Percentiles rank a stretch among this genome's conserved stretches.
phyloP scores from a whole-genome alignment of 1,139 yeast genomes.

The Yamadazyma triangularis region DNA sequence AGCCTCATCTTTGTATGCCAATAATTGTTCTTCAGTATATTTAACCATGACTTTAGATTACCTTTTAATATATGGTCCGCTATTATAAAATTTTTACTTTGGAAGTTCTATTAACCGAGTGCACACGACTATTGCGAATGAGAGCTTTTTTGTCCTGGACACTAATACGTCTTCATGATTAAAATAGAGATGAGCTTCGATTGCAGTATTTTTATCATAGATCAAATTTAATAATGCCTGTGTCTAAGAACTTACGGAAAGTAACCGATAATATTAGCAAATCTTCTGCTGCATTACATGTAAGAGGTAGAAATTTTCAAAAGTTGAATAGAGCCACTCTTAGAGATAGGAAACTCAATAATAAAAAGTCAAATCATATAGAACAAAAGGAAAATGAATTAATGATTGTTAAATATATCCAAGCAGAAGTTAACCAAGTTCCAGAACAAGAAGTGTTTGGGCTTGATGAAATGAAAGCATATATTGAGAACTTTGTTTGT shows the following conservation, averaged over 20 bases:
- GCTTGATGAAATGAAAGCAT: constrained; percentile 53
- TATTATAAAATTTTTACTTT: too few relatives aligned
- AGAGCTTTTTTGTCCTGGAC: neutral
- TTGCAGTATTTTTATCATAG: too few relatives aligned
- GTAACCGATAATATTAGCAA: constrained; percentile 61
- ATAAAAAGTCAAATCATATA: constrained; percentile 49
- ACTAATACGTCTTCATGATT: constrained; percentile 6
- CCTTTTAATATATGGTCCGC: neutral
- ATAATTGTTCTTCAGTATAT: constrained; percentile 69
- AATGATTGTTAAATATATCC: constrained; percentile 57
- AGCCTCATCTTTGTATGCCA: constrained; percentile 52
- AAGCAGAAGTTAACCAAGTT: constrained; percentile 52
- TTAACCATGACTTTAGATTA: constrained; percentile 24
- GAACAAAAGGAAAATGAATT: constrained; percentile 60
- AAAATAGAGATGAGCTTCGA: too few relatives aligned
- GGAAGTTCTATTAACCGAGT: too few relatives aligned
- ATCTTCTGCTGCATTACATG: constrained; percentile 67
- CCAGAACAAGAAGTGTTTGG: constrained; percentile 40
- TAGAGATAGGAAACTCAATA: constrained; percentile 66
- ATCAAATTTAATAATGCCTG: too few relatives aligned
- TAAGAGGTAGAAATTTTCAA: constrained; percentile 84
- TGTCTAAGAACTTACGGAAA: constrained; percentile 68
- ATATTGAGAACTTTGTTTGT: constrained; percentile 59
- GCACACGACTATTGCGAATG: too few relatives aligned
- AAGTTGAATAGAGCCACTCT: constrained; percentile 82